phyloP scores from a whole-genome alignment of 306 rosid species.

The Castanopsis chinensis region DNA sequence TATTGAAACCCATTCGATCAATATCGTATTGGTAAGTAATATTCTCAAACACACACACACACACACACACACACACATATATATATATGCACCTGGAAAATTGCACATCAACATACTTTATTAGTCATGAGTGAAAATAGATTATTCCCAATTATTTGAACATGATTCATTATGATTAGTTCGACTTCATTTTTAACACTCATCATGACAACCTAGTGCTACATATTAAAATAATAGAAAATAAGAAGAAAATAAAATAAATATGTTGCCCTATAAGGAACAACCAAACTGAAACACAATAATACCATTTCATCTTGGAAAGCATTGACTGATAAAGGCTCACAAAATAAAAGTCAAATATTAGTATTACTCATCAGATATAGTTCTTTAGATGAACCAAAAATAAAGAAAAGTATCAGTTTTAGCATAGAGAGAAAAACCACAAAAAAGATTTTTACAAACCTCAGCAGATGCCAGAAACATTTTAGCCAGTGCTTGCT shows the following conservation, averaged over 20 bases:
- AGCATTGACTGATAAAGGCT: neutral
- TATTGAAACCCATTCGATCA: neutral
- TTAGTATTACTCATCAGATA: neutral
- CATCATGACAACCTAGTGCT: neutral
- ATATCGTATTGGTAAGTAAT: neutral
- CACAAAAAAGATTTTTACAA: slow-evolving; percentile 20
- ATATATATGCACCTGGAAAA: neutral
- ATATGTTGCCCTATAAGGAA: neutral
- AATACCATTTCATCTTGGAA: neutral
- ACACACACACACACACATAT: too few relatives aligned
- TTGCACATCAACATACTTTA: neutral
- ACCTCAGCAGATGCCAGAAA: slow-evolving; percentile 98
- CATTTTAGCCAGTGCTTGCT: slow-evolving; percentile 96
- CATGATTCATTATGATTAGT: neutral
- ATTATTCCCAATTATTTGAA: neutral
- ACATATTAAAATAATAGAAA: neutral
- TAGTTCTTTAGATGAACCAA: neutral
- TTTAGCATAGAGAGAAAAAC: neutral
- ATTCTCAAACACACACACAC: too few relatives aligned
- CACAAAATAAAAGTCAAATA: neutral
- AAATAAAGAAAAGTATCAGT: neutral
- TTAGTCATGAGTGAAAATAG: neutral
- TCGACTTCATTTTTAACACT: neutral
- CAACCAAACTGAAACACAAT: neutral
- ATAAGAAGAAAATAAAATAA: neutral